Base-by-base conservation (phyloP, 148 eudicot species). In the Bassia scoparia region DNA sequence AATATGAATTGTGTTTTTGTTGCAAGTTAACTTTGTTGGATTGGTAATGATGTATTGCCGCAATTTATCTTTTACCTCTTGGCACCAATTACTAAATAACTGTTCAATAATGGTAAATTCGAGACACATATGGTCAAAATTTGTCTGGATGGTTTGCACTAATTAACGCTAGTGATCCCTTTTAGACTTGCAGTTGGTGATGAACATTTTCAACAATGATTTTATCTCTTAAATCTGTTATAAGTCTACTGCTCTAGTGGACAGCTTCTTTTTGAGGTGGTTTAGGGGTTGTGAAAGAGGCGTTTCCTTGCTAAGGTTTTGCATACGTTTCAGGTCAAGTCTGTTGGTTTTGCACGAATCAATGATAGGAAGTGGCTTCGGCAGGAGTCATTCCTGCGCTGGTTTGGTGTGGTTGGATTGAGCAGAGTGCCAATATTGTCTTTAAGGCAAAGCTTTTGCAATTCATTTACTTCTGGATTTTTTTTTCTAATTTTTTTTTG, bases 311-410 rank as follows among this genome's bases (percentile, higher is more conserved):
- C 75, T 72, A 61, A 73, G 76, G 60, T 62, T 73, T 62, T 62
- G 60, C 49, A 50, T 73, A 61, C 59, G 44, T 73, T 59, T 44
- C 67, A 72, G 75, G 76, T 73, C 68, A 72, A 74, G 65, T 38
- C 17, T 64, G 62, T 54, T 74, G 49, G 31, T 68, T 64, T 73
- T 74, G 68, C 70, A 37, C 58, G 54, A 35, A 61, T 72, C 77
- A 41, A 54, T 24, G 31, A n/a, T 66, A 74, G 70, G 71, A 66
- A 66, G 62, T 74, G 77, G 63, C 71, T 74, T 74, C 55, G 71
- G 71, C 71, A 74, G 41, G 71, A 73, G 55, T 46, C 49, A 30
- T 67, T 44, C 59, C 37, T 20, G 52, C 48, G 63, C 62, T 65
- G 71, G 33, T 41, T 65, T 53, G 37, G 35, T 64, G 62, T 63